Evolutionary conservation across 2,329 filamentous ascomycete genomes (phyloP), one percentile per base, ranked within the genome.

Genomic region (Penicillium hesseltinei): DNA sequence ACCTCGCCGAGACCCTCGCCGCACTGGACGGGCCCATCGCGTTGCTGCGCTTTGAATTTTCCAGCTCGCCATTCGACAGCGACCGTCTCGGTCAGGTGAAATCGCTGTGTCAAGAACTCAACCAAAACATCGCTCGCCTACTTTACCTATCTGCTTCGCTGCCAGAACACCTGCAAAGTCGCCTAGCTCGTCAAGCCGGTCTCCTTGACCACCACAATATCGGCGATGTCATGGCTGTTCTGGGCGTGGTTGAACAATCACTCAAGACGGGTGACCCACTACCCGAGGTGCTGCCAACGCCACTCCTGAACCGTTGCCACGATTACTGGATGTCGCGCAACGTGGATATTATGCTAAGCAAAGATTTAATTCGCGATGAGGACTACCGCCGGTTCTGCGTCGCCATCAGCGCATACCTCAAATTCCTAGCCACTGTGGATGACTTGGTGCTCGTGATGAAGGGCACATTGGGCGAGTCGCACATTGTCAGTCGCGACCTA

Each of bases 151-250:
- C 73, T 0, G 65, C 64, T 0, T 68, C 68, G 0, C 60, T 78
- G 0, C 76, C 81, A 0, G 64, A 68, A 2, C 62, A 75, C 0
- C 70, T 80, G 2, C 79, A 79, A 42, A 62, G 66, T 2, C 74
- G 77, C 0, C 69, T 83, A 0, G 68, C 72, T 0, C 69, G 62
- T 0, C 65, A 70, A 0, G 69, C 71, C 0, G 80, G 80, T 1
- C 65, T 81, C 1, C 62, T 77, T 0, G 76, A 80, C 31, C 75
- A 81, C 17, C 67, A 70, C 1, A 70, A 70, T n/a, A 77, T 83
- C 10, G 79, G 77, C 4, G 80, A 82, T 29, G 61, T 81, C 50
- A 83, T 82, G 81, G 78, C 78, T 1, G 78, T 82, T 2, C 63
- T 83, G 0, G 71, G 69, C 1, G 73, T 82, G 3, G 65, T 80